Evolutionary conservation across 345 rosid genomes (phyloP).

Genomic region (Cardamine occulta): DNA sequence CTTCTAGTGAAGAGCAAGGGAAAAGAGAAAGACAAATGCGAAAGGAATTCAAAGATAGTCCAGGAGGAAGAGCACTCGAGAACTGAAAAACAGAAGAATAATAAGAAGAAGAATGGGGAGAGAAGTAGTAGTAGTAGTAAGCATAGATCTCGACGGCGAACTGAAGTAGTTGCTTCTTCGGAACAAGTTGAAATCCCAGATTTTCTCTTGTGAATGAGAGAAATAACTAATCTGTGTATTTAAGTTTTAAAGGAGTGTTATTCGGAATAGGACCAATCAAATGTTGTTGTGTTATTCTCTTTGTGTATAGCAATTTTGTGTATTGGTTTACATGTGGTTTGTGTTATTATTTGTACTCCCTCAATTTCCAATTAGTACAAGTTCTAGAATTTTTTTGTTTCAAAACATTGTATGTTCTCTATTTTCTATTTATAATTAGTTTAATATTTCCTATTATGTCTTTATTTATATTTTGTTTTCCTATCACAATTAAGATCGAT

Average conservation of each 20-base stretch:
- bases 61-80: slow-evolving; percentile 13
- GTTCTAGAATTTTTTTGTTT: too few species aligned
- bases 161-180: slow-evolving; percentile 30
- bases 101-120: slow-evolving; percentile 53
- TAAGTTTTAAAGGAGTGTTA: too few species aligned
- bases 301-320: slow-evolving; percentile 28
- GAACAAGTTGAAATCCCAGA: slow-evolving; percentile 63
- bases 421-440: too few species aligned
- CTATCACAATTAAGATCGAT: too few species aligned
- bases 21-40: slow-evolving; percentile 21
- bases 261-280: neutral
- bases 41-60: neutral
- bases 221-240: neutral
- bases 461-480: too few species aligned
- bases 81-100: slow-evolving; percentile 43
- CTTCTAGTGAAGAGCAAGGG: slow-evolving; percentile 51
- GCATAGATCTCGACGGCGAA: slow-evolving; percentile 51
- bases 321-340: neutral
- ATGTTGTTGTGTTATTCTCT: neutral
- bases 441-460: too few species aligned
- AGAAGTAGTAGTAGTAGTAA: slow-evolving; percentile 39
- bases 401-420: too few species aligned
- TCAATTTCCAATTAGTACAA: too few species aligned
- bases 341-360: too few species aligned
- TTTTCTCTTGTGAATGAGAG: slow-evolving; percentile 55